Evolutionary conservation across 78 protist species (phyloP).

Genomic region (Isochrysis galbana): DNA sequence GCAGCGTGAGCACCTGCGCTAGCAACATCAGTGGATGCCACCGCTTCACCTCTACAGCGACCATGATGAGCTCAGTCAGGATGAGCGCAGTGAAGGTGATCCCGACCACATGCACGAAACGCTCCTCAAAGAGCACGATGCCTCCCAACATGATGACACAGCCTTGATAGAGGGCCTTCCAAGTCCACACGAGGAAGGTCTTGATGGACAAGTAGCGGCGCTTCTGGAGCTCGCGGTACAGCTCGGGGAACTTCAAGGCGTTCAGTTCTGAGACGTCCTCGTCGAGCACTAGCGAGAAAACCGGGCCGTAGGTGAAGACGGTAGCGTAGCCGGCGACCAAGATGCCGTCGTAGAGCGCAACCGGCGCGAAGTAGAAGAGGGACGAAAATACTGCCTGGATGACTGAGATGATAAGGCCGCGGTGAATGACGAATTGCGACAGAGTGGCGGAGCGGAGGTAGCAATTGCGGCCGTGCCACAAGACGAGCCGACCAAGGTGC

Average conservation of each 20-base stretch:
- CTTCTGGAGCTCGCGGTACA: slow-evolving; percentile 90
- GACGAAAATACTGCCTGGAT: slow-evolving; percentile 93
- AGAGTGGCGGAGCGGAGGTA: slow-evolving; percentile 46
- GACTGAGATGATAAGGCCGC: slow-evolving; percentile 96
- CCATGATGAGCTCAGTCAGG: slow-evolving; percentile 90
- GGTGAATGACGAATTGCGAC: slow-evolving; percentile 91
- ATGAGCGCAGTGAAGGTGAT: slow-evolving; percentile 95
- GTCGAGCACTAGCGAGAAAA: slow-evolving; percentile 46
- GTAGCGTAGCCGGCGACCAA: slow-evolving; percentile 81
- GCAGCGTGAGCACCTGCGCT: slow-evolving; percentile 2
- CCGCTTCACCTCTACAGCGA: slow-evolving; percentile 79
- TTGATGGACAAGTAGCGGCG: slow-evolving; percentile 81
- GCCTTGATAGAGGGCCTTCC: slow-evolving; percentile 83
- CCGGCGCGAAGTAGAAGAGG: slow-evolving; percentile 86
- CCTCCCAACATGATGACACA: slow-evolving; percentile 30
- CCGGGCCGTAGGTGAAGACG: slow-evolving; percentile 92
- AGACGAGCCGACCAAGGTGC: slow-evolving; percentile 68
- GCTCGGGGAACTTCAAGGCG: slow-evolving; percentile 85
- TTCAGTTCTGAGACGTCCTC: slow-evolving; percentile 56
- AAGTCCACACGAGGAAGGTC: slow-evolving; percentile 86
- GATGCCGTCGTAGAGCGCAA: slow-evolving; percentile 84
- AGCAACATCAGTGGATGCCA: slow-evolving; percentile 18
- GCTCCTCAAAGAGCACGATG: slow-evolving; percentile 70
- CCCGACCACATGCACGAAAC: slow-evolving; percentile 80
- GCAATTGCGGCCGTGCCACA: slow-evolving; percentile 94